Evolutionary conservation across 495 filamentous ascomycete genomes (phyloP), one percentile per base, ranked within the genome.

Genomic region (Corynascus novoguineensis): DNA sequence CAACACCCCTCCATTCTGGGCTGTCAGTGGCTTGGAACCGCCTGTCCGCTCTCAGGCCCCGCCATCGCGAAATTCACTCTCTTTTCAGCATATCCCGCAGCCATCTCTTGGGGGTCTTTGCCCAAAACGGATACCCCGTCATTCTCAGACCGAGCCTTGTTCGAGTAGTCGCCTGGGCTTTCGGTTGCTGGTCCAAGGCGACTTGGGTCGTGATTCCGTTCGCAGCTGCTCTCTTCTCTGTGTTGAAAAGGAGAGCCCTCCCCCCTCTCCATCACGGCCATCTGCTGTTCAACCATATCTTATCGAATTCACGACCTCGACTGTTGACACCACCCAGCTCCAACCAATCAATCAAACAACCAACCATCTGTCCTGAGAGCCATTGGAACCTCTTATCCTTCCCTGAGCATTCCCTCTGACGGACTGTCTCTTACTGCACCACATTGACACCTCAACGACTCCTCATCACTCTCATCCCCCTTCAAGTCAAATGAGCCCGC

Each of bases 401-500:
- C 35, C 38, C 9, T 53, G 14, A 22, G 24, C n/a, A 14, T 59
- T 40, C 25, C 44, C 48, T 25, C 38, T 44, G 19, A 15, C 38
- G 38, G 48, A 47, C 37, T 27, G 28, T 19, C 46, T 22, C 37
- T 40, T 28, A 21, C 31, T 27, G 10, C 41, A 32, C 15, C 38
- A 4, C 21, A 37, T 21, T 42, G 17, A 24, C 37, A 31, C 14
- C 15, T 37, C 24, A 47, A 11, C 15, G 6, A 11, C 35, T 32
- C 31, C 5, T 21, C 32, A 15, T 28, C 44, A 29, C 29, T 17
- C 35, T 24, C 34, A 40, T 32, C 46, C 44, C 51, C 41, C 48
- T 55, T 47, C 59, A 57, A 67, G 47, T 57, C 59, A 56, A n/a
- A 58, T 52, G 49, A 53, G 57, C 48, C 57, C 57, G 19, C 57